Base-by-base conservation (phyloP, 768 basidiomycete genomes). In the Boletus reticulatus region DNA sequence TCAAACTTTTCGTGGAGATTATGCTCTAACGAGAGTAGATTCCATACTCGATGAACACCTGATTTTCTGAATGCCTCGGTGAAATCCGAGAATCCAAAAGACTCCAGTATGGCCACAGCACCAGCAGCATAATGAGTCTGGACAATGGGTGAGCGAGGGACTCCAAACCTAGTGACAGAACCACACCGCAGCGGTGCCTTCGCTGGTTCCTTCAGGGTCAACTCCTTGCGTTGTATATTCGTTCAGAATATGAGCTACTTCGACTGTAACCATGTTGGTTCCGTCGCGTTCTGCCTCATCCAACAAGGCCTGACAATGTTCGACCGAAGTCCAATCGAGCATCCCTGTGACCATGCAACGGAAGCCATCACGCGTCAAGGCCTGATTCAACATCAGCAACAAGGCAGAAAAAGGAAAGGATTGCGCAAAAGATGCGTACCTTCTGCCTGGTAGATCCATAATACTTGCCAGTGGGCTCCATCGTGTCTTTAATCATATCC, bases 1-100 rank as follows among this genome's bases (percentile, higher is more conserved):
- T 53, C 22, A 2, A 48, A 53, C 0, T 2, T 0, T 4, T 0
- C 0, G 13, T 13, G 20, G 6, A 50, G 1, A 24, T 36, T 8
- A 6, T 0, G 2, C 14, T 55, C 14, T 4, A 57, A 44, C 4
- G 31, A 39, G 14, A 57, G 29, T 12, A 58, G n/a, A 36, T 57
- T 54, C 57, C 38, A 43, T 4, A 22, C 5, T 2, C 45, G 2
- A 7, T 55, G 48, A 8, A 50, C 19, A 7, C 57, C 43, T 16
- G n/a, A 12, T 29, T 17, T 10, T 24, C 2, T 10, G 39, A 55
- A 47, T 2, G 24, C 16, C 5, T 47, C 24, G 0, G 24, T 4
- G n/a, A 57, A 16, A 6, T 29, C 2, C 12, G 41, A 24, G 9
- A 43, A 43, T 43, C 50, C 56, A 13, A 48, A 39, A 2, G 8